Conservation (phyloP, 1,284 basidiomycete species). For the Pseudomicrostroma phylloplanum region DNA sequence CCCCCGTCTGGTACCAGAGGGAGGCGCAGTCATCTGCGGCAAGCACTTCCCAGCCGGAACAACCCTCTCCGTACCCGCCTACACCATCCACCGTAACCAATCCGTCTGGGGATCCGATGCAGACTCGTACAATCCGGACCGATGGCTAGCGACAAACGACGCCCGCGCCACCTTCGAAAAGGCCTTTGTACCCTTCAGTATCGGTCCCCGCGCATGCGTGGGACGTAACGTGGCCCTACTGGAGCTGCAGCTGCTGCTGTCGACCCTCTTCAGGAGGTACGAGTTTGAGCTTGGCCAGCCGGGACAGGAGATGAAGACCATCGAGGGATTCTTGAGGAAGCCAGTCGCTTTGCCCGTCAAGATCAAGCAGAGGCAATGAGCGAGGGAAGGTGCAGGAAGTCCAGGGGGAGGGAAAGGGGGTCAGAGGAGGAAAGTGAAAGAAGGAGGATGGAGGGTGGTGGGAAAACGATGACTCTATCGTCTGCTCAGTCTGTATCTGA, state of each 20-base stretch:
- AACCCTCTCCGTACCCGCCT: conserved; percentile 55
- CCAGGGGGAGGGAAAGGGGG: no score
- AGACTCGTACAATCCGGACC: conserved; percentile 65
- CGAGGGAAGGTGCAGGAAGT: no score
- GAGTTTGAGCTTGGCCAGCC: conserved; percentile 36
- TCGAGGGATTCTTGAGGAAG: conserved; percentile 42
- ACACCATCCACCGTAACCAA: conserved; percentile 68
- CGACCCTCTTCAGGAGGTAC: conserved; percentile 32
- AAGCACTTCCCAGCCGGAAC: conserved; percentile 62
- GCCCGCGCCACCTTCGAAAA: conserved; percentile 25
- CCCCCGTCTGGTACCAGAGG: conserved; percentile 30
- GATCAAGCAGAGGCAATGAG: no score
- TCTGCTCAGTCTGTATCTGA: no score
- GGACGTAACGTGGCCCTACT: conserved; percentile 40
- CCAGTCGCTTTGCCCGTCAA: conserved; percentile 12
- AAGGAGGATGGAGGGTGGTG: no score
- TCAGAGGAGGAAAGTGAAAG: no score
- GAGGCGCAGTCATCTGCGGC: conserved; percentile 32
- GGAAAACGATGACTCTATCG: no score
- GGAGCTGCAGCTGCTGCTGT: conserved; percentile 34
- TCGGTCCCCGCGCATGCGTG: conserved; percentile 41
- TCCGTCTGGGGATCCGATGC: conserved; percentile 69
- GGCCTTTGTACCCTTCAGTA: conserved; percentile 38
- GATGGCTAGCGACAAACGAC: conserved; percentile 64
- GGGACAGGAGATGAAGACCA: conserved; percentile 26